Percentiles rank a stretch among this genome's conserved stretches.
Conservation (phyloP, 2,329 filamentous ascomycete genomes). For the Colletotrichum magnum region DNA sequence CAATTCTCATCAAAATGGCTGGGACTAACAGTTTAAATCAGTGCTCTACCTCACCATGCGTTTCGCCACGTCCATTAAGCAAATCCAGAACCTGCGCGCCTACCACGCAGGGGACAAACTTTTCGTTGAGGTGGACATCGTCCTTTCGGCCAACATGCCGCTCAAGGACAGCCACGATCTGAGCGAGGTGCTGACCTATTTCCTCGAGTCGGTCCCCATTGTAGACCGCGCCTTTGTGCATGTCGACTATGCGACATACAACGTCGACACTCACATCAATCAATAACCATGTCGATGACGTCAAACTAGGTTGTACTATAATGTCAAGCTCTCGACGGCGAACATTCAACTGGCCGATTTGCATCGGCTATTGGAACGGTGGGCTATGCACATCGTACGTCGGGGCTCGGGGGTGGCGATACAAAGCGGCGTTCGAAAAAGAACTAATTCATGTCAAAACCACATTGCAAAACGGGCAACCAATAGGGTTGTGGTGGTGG, state of each 20-base stretch:
- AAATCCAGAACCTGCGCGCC: conserved; percentile 87
- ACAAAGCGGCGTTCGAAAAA: too few relatives aligned
- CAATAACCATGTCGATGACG: conserved; percentile 46
- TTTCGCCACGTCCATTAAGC: conserved; percentile 88
- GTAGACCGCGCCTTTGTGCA: conserved; percentile 82
- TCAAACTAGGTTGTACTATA: background rate
- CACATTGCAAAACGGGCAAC: too few relatives aligned
- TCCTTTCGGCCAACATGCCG: conserved; percentile 81
- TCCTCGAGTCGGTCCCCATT: conserved; percentile 85
- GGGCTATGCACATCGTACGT: too few relatives aligned
- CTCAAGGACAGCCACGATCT: conserved; percentile 87
- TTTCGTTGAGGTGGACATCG: conserved; percentile 86
- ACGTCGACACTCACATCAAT: conserved; percentile 72
- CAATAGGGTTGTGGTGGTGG: too few relatives aligned
- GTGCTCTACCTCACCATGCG: conserved; percentile 93
- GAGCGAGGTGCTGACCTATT: conserved; percentile 83
- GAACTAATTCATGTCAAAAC: too few relatives aligned
- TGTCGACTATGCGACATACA: conserved; percentile 74
- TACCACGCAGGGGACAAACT: conserved; percentile 90
- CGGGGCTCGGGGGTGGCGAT: too few relatives aligned
- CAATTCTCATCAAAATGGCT: background rate
- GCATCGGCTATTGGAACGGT: background rate
- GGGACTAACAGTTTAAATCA: conserved; percentile 41
- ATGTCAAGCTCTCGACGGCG: background rate
- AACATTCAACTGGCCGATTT: conserved; percentile 14